Evolutionary conservation across 192 early-diverging fungal species (phyloP).

Genomic region (Neocallimastix lanati): DNA sequence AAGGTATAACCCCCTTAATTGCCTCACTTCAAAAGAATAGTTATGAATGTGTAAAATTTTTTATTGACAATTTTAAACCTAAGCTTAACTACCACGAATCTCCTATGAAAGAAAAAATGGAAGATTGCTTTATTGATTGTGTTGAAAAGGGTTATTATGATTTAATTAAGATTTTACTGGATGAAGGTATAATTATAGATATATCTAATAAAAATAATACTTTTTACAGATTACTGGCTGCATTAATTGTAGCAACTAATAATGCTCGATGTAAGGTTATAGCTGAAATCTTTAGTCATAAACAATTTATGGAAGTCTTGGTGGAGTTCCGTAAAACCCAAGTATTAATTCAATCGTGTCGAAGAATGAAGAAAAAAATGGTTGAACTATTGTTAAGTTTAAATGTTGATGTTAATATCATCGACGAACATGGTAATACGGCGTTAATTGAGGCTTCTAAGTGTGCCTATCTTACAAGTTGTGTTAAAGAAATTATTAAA

Average conservation of each 20-base stretch:
- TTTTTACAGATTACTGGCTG: neutral
- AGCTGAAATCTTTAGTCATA: neutral
- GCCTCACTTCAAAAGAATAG: neutral
- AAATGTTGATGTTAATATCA: neutral
- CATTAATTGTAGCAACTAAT: neutral
- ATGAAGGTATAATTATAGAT: neutral
- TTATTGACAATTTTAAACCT: neutral
- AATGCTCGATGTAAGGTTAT: neutral
- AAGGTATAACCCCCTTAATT: neutral
- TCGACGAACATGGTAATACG: neutral
- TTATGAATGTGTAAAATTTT: neutral
- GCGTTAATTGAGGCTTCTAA: neutral
- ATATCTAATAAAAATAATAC: neutral
- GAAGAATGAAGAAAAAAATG: neutral
- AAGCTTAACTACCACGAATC: neutral
- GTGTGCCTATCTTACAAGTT: neutral
- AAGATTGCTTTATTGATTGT: neutral
- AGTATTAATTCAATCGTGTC: neutral
- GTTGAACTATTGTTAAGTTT: neutral
- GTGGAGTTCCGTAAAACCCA: neutral
- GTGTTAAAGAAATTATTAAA: neutral
- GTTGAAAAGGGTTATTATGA: neutral
- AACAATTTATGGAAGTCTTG: neutral
- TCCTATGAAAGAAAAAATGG: neutral
- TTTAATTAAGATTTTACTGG: neutral